Evolutionary conservation across 2,329 filamentous ascomycete genomes (phyloP).

Genomic region (Pseudogymnoascus sp.): DNA sequence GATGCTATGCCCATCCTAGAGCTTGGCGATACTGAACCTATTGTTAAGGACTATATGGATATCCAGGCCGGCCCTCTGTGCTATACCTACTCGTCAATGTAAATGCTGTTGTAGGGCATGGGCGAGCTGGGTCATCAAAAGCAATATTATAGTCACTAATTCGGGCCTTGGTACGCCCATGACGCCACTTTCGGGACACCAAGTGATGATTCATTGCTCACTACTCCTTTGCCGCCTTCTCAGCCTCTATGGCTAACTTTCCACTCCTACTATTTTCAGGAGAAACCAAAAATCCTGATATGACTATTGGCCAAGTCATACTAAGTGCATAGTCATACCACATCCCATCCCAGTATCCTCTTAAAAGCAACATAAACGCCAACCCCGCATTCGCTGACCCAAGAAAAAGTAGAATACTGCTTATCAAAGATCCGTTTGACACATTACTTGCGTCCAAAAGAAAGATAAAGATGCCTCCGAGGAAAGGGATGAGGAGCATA

Average conservation of each 20-base stretch:
- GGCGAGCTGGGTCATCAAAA: conserved; percentile 18
- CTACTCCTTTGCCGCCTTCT: background rate
- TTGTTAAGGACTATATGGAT: conserved; percentile 9
- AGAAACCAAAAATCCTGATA: background rate
- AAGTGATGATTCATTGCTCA: background rate
- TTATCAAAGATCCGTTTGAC: background rate
- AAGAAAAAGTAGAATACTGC: background rate
- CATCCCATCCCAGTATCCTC: background rate
- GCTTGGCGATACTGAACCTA: background rate
- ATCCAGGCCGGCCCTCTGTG: conserved; percentile 9
- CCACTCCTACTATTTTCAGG: background rate
- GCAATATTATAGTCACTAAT: background rate
- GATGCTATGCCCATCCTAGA: background rate
- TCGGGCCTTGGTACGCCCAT: conserved; percentile 53
- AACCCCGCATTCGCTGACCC: background rate
- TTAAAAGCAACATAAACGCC: background rate
- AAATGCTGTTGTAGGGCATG: background rate
- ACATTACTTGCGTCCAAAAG: background rate
- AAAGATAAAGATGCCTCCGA: background rate
- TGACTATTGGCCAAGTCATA: background rate
- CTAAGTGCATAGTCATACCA: background rate
- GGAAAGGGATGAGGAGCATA: background rate
- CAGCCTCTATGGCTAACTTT: background rate
- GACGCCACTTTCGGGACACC: background rate
- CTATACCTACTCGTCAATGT: conserved; percentile 15